A percentile compares a stretch with the other conserved stretches of the same genome.
Conservation (phyloP, 108 stramenopile genomes). For the Chaetoceros tenuissimus region DNA sequence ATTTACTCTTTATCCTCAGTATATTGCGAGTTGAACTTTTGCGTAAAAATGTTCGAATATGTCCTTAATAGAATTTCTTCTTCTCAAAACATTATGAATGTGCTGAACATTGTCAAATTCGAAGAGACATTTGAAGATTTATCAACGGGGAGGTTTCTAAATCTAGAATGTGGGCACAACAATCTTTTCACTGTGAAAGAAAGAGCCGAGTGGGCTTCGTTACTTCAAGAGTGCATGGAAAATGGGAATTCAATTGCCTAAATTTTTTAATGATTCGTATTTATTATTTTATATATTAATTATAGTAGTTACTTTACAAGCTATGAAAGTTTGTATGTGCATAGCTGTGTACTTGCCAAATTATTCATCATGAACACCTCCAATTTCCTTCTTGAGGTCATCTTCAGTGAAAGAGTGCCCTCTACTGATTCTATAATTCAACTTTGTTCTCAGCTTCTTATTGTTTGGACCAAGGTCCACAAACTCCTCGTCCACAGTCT, state of each 20-base stretch:
- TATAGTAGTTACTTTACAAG: neutral
- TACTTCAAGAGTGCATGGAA: conserved; percentile 5
- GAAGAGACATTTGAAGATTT: conserved; percentile 16
- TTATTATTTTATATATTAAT: neutral
- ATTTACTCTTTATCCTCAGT: too few species aligned
- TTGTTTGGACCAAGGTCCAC: conserved; percentile 35
- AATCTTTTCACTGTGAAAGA: conserved; percentile 65
- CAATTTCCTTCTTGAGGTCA: neutral
- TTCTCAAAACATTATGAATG: conserved; percentile 16
- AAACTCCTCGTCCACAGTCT: conserved; percentile 42
- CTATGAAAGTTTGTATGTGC: too few species aligned
- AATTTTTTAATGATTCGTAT: too few species aligned
- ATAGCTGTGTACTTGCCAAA: too few species aligned
- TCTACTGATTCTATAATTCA: conserved; percentile 17
- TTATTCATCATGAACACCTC: too few species aligned
- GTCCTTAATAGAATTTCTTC: conserved; percentile 44
- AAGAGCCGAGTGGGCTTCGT: conserved; percentile 29
- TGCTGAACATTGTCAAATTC: conserved; percentile 20
- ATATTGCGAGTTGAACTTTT: conserved; percentile 47
- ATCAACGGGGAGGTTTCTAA: conserved; percentile 57
- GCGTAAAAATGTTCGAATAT: conserved; percentile 64
- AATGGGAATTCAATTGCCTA: too few species aligned
- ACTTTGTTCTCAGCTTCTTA: conserved; percentile 18
- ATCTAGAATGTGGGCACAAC: conserved; percentile 84
- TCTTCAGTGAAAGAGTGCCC: neutral